Base-by-base conservation (phyloP, 441 rosid genomes). In the Gossypium lobatum region DNA sequence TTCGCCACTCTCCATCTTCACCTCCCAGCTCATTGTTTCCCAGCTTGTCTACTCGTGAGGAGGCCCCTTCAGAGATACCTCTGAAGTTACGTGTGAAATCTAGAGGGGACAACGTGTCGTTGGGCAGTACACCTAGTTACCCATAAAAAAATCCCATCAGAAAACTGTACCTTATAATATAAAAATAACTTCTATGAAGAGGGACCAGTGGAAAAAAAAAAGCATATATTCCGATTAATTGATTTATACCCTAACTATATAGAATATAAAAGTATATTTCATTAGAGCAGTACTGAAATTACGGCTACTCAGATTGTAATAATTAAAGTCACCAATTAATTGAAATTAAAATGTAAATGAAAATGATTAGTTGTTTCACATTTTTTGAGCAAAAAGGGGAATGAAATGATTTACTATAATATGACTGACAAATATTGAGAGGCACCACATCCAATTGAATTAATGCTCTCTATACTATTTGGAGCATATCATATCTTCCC, bases 341-440 rank as follows among this genome's bases (percentile, higher is more conserved):
- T 21, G 2, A 46, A 20, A 46, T 67, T 13, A 0, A 48, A 20
- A 45, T 66, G 7, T 3, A 21, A 55, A 59, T 9, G 72, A 25
- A 52, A 52, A 52, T 52, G 72, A 68, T 68, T 60, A 7, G 11
- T n/a, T 50, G 21, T 48, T 25, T 8, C 39, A n/a, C 16, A 48
- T 46, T 50, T 25, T 25, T 23, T 21, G 8, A 6, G 42, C 42
- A 68, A 26, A 23, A 14, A 21, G 42, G 23, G 28, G 13, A 64
- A 16, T 50, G 60, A 28, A 68, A 68, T 52, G 59, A 68, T 26
- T 50, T 50, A 26, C 21, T n/a, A 68, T 25, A n/a, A 26, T 68
- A 25, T 65, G 18, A 21, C 54, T 20, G 7, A 13, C n/a, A 65
- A 65, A 17, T 63, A 8, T 20, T 39, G 54, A 64, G 25, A 45